Percentiles rank a stretch among this genome's conserved stretches.
Evolutionary conservation across 2,329 filamentous ascomycete genomes (phyloP).

Genomic region (Knoxdaviesia proteae): DNA sequence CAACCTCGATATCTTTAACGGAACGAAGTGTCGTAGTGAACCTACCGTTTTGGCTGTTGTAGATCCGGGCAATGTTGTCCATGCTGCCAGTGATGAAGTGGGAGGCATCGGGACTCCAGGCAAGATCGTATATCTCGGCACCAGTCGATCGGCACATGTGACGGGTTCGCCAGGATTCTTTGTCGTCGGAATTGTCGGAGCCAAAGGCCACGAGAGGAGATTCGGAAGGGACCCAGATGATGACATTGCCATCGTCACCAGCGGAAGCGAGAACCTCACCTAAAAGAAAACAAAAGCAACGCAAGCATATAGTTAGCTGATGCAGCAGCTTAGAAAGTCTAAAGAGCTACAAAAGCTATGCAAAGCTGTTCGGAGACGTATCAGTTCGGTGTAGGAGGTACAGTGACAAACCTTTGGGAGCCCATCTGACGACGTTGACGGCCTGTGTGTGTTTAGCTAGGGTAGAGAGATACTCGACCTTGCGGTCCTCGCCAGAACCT

Average conservation of each 20-base stretch:
- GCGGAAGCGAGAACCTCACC: conserved; percentile 87
- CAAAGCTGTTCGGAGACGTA: no score
- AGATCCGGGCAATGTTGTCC: conserved; percentile 95
- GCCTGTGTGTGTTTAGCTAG: conserved; percentile 87
- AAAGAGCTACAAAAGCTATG: no score
- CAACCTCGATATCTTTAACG: no score
- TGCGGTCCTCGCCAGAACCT: conserved; percentile 62
- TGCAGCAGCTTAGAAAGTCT: no score
- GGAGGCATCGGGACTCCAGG: conserved; percentile 91
- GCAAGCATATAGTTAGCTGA: neutral
- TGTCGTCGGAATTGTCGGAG: conserved; percentile 73
- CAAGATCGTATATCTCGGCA: conserved; percentile 92
- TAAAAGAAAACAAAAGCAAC: conserved; percentile 15
- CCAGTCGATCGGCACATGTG: conserved; percentile 94
- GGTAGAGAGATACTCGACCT: conserved; percentile 79
- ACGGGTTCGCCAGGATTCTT: conserved; percentile 91
- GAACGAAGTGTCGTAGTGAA: neutral
- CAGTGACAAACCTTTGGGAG: conserved; percentile 53
- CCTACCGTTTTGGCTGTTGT: conserved; percentile 77
- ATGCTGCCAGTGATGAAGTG: conserved; percentile 98
- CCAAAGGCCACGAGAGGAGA: conserved; percentile 49
- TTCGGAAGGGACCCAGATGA: conserved; percentile 87
- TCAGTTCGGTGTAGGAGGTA: neutral
- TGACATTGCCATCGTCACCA: conserved; percentile 90
- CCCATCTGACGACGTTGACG: conserved; percentile 94